phyloP scores from a whole-genome alignment of 1,139 yeast genomes.

The Meyerozyma elateridarum region DNA sequence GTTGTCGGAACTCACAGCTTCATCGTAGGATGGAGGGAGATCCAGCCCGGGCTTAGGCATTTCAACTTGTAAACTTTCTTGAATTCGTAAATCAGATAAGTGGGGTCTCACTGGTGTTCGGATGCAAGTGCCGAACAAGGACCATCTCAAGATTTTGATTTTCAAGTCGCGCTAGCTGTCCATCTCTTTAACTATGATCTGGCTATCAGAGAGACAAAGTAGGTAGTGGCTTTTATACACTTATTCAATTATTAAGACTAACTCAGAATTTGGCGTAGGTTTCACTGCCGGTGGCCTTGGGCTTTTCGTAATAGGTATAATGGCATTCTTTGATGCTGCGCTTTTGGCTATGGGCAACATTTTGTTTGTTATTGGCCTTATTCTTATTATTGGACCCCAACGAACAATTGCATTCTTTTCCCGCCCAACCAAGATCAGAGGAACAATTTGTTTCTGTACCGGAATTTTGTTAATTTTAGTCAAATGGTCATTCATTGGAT shows the following conservation, averaged over 20 bases:
- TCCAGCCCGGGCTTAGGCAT: no score
- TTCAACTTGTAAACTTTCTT: no score
- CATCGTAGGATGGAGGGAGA: conserved; percentile 14
- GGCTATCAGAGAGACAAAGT: conserved; percentile 81
- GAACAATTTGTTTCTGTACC: conserved; percentile 68
- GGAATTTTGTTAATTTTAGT: conserved; percentile 75
- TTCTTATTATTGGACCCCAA: conserved; percentile 82
- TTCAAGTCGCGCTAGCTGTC: conserved; percentile 1
- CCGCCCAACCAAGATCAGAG: conserved; percentile 81
- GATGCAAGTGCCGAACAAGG: neutral
- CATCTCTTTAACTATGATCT: conserved; percentile 57
- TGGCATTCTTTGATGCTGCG: conserved; percentile 86
- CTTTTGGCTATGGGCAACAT: conserved; percentile 85
- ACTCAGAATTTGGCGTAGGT: conserved; percentile 82
- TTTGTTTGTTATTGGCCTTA: conserved; percentile 74
- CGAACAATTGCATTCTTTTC: conserved; percentile 81
- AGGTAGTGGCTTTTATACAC: conserved; percentile 23
- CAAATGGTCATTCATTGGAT: conserved; percentile 80
- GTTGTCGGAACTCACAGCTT: conserved; percentile 9
- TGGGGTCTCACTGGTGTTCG: no score
- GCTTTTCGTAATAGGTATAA: conserved; percentile 74
- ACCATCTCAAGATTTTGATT: neutral
- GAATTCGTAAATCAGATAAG: no score
- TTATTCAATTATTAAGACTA: conserved; percentile 17
- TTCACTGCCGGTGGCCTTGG: conserved; percentile 84